Evolutionary conservation across 768 basidiomycete genomes (phyloP).

Genomic region (Mycena alexandri): DNA sequence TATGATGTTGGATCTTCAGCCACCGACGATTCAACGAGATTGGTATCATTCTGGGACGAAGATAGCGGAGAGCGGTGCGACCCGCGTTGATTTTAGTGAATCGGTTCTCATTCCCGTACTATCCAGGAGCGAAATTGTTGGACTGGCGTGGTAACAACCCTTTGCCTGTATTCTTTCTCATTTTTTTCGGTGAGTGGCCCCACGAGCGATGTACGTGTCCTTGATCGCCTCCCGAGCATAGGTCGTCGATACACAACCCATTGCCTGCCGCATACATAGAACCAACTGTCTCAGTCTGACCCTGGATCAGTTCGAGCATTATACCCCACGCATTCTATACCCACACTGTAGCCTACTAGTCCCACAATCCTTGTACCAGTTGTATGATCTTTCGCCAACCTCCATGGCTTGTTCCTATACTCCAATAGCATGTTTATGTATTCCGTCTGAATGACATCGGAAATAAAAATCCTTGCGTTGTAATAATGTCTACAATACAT

Average conservation of each 20-base stretch:
- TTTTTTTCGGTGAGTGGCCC: conserved; percentile 11
- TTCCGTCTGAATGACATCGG: too few species aligned
- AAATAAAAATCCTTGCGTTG: too few species aligned
- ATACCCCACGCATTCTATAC: conserved; percentile 34
- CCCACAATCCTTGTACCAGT: conserved; percentile 10
- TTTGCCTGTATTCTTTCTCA: background rate
- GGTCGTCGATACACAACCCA: background rate
- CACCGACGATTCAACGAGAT: conserved; percentile 13
- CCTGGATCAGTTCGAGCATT: conserved; percentile 15
- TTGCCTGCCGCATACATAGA: background rate
- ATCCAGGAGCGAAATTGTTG: conserved; percentile 18
- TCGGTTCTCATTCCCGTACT: background rate
- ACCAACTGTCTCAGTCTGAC: background rate
- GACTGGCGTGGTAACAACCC: conserved; percentile 28
- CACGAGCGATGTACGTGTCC: too few species aligned
- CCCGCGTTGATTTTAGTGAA: background rate
- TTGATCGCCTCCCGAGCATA: background rate
- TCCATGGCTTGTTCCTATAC: background rate
- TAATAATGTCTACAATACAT: too few species aligned
- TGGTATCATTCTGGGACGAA: conserved; percentile 41
- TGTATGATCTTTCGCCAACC: too few species aligned
- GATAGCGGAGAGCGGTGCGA: conserved; percentile 29
- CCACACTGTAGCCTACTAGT: conserved; percentile 19
- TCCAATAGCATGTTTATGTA: background rate
- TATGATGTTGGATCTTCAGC: background rate